Evolutionary conservation across 2,329 filamentous ascomycete genomes (phyloP).

Genomic region (Pestalotiopsis fici): DNA sequence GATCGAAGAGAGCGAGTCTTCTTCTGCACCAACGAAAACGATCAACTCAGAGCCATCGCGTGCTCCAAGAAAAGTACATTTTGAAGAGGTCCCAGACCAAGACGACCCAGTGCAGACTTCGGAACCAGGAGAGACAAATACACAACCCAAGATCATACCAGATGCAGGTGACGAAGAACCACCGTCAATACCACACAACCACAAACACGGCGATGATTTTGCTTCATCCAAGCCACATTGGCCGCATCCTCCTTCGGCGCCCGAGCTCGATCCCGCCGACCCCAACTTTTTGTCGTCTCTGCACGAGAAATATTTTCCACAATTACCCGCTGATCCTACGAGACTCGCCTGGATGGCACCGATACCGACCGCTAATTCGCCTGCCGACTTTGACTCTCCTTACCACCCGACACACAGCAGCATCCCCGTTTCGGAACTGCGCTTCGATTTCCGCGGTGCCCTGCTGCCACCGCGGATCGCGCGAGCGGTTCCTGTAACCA

Average conservation of each 20-base stretch:
- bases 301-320: conserved; percentile 91
- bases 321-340: conserved; percentile 79
- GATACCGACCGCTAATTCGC: conserved; percentile 62
- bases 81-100: conserved; percentile 6
- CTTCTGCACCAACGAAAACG: conserved; percentile 8
- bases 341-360: conserved; percentile 90
- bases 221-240: conserved; percentile 55
- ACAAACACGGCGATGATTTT: conserved; percentile 27
- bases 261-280: conserved; percentile 80
- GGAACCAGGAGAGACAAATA: conserved; percentile 34
- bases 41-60: not conserved
- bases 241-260: conserved; percentile 53
- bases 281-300: conserved; percentile 82
- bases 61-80: conserved; percentile 5
- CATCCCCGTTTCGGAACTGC: conserved; percentile 74
- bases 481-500: conserved; percentile 71
- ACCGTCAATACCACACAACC: conserved; percentile 23
- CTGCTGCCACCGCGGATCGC: conserved; percentile 78
- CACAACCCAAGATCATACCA: conserved; percentile 27
- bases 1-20: conserved; percentile 20
- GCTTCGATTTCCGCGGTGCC: conserved; percentile 84
- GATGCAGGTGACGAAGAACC: conserved; percentile 18
- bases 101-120: conserved; percentile 5
- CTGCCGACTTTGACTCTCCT: conserved; percentile 69
- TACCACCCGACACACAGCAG: conserved; percentile 79